phyloP scores from a whole-genome alignment of 2,329 filamentous ascomycete genomes.

The Aspergillus cejpii region DNA sequence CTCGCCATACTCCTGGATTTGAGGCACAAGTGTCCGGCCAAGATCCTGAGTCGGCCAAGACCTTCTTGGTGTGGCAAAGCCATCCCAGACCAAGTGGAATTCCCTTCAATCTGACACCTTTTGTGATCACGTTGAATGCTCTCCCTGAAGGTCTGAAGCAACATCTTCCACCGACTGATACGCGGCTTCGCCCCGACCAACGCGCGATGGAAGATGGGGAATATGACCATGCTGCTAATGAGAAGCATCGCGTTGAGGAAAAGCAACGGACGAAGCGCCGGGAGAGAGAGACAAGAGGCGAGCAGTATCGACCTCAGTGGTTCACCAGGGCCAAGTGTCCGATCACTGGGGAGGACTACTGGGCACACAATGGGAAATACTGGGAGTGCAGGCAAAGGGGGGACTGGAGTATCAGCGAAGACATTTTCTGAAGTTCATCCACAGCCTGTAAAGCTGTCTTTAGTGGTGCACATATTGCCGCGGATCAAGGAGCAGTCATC shows the following conservation, averaged over 20 bases:
- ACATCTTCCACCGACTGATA: slow-evolving; percentile 84
- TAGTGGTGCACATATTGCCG: neutral
- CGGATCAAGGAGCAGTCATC: too few species aligned
- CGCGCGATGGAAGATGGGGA: slow-evolving; percentile 97
- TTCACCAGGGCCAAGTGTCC: slow-evolving; percentile 68
- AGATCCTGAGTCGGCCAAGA: slow-evolving; percentile 57
- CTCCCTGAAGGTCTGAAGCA: slow-evolving; percentile 72
- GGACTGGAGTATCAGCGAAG: slow-evolving; percentile 66
- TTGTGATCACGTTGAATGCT: slow-evolving; percentile 90
- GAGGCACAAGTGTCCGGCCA: slow-evolving; percentile 56
- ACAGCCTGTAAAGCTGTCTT: too few species aligned
- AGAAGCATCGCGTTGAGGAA: slow-evolving; percentile 93
- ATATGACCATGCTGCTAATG: slow-evolving; percentile 84
- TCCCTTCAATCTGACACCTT: slow-evolving; percentile 95
- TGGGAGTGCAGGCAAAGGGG: slow-evolving; percentile 62
- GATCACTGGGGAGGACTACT: slow-evolving; percentile 80
- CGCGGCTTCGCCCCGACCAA: slow-evolving; percentile 86
- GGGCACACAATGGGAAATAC: slow-evolving; percentile 83
- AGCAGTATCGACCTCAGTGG: slow-evolving; percentile 80
- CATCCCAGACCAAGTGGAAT: slow-evolving; percentile 73
- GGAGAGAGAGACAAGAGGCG: slow-evolving; percentile 66
- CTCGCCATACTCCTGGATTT: slow-evolving; percentile 82
- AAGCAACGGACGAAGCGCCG: slow-evolving; percentile 73
- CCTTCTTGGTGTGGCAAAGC: slow-evolving; percentile 89
- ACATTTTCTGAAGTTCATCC: slow-evolving; percentile 53